A percentile compares a stretch with the other conserved stretches of the same genome.
These are phyloP conservation scores for Cercophora scortea DNA, from an alignment of 495 filamentous ascomycete species.

Conservation along the genomic window DNA sequence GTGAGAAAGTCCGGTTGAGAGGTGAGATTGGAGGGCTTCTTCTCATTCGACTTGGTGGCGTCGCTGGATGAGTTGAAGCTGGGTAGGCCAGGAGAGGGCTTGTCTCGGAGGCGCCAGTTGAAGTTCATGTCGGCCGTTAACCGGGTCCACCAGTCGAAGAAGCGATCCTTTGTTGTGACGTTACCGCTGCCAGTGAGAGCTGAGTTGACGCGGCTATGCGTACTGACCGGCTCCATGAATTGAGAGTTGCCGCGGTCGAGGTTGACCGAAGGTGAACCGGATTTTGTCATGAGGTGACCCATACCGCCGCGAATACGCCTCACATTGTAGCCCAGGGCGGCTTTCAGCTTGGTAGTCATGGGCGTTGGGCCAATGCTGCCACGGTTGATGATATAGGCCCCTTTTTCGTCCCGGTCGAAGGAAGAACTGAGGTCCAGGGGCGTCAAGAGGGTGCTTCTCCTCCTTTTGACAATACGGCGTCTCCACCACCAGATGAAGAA, in stretches of 20 bases:
- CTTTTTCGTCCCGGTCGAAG: slow-evolving; percentile 25
- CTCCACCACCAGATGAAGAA: slow-evolving; percentile 43
- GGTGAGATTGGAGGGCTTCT: slow-evolving; percentile 9
- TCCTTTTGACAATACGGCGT: slow-evolving; percentile 27
- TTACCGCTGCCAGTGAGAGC: slow-evolving; percentile 5
- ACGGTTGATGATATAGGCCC: slow-evolving; percentile 31
- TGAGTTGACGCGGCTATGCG: slow-evolving; percentile 33
- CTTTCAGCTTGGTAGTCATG: slow-evolving; percentile 27
- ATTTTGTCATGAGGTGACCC: slow-evolving; percentile 25
- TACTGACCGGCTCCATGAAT: slow-evolving; percentile 32
- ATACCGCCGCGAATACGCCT: slow-evolving; percentile 30
- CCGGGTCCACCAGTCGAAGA: slow-evolving; percentile 35
- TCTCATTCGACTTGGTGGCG: neutral
- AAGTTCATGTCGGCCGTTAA: slow-evolving; percentile 27
- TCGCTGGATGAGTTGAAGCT: too few species aligned
- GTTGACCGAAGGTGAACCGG: slow-evolving; percentile 34
- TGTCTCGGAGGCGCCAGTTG: slow-evolving; percentile 24
- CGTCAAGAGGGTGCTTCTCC: slow-evolving; percentile 37
- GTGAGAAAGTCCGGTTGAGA: slow-evolving; percentile 34
- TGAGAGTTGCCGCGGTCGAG: slow-evolving; percentile 44
- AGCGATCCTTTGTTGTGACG: slow-evolving; percentile 22
- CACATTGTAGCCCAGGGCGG: slow-evolving; percentile 27
- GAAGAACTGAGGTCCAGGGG: slow-evolving; percentile 28
- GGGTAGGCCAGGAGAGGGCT: neutral
- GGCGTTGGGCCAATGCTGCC: slow-evolving; percentile 36